Conservation (phyloP, 1,284 basidiomycete genomes). For the Phenoliferia sp. region DNA sequence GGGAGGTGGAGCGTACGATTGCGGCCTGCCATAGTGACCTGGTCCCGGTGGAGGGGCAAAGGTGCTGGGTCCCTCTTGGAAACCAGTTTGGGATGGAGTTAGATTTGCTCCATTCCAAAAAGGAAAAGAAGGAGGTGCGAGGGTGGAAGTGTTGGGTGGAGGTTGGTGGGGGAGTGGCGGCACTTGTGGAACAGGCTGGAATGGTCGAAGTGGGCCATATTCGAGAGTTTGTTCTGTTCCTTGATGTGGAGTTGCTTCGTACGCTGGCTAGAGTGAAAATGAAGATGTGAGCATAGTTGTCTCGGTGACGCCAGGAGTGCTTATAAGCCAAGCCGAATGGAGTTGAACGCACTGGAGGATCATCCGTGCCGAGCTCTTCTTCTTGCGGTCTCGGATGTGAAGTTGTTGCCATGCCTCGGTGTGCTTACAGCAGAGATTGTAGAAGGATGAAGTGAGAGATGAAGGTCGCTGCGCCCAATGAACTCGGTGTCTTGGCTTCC, state of each 20-base stretch:
- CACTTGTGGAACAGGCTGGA: slow-evolving; percentile 6
- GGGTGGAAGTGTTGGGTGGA: neutral
- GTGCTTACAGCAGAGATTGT: too few relatives aligned
- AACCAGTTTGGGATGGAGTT: slow-evolving; percentile 28
- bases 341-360: neutral
- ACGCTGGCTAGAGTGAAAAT: slow-evolving; percentile 18
- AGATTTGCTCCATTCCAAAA: slow-evolving; percentile 30
- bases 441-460: too few relatives aligned
- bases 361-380: neutral
- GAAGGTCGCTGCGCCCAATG: too few relatives aligned
- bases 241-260: slow-evolving; percentile 14
- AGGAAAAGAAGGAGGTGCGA: slow-evolving; percentile 19
- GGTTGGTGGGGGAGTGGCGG: neutral
- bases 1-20: neutral
- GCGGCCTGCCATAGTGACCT: neutral
- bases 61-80: slow-evolving; percentile 9
- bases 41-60: neutral
- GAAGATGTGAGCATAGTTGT: neutral
- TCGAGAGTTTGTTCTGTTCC: slow-evolving; percentile 20
- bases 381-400: neutral
- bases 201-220: slow-evolving; percentile 24
- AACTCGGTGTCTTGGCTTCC: too few relatives aligned
- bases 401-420: too few relatives aligned
- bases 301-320: neutral
- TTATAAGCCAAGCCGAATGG: neutral